Evolutionary conservation across 495 filamentous ascomycete genomes (phyloP).

Genomic region (Glonium stellatum): DNA sequence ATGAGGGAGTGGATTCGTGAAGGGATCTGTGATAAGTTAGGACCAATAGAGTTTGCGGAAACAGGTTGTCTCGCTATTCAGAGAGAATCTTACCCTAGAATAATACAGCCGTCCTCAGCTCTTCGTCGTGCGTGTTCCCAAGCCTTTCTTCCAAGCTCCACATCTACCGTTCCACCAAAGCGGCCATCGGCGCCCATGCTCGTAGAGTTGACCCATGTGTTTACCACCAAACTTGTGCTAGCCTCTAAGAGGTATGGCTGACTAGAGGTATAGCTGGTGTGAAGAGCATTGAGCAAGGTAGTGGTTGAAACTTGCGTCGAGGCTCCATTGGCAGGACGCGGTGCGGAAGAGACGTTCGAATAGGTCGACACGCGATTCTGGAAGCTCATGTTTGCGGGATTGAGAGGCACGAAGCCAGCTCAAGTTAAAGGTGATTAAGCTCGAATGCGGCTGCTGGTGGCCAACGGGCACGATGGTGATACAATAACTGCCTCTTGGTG

Average conservation of each 20-base stretch:
- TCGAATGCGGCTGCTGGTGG: not conserved
- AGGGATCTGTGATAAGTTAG: slow-evolving; percentile 55
- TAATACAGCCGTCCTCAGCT: slow-evolving; percentile 91
- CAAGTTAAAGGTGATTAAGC: not conserved
- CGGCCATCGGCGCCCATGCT: slow-evolving; percentile 58
- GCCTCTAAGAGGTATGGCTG: slow-evolving; percentile 80
- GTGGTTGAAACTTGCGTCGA: slow-evolving; percentile 82
- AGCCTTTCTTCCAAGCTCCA: slow-evolving; percentile 68
- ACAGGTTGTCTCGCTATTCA: no score
- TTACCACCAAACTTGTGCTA: slow-evolving; percentile 88
- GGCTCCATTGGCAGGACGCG: slow-evolving; percentile 45
- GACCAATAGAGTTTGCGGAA: not conserved
- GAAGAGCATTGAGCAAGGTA: slow-evolving; percentile 81
- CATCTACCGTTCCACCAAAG: slow-evolving; percentile 70
- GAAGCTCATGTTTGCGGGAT: slow-evolving; percentile 41
- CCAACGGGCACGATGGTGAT: no score
- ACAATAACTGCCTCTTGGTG: not conserved
- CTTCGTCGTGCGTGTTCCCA: slow-evolving; percentile 96
- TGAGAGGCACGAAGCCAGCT: slow-evolving; percentile 18
- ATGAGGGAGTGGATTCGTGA: slow-evolving; percentile 78
- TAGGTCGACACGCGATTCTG: slow-evolving; percentile 76
- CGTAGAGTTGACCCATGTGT: slow-evolving; percentile 82
- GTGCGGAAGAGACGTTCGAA: slow-evolving; percentile 63
- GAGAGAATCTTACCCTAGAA: slow-evolving; percentile 60
- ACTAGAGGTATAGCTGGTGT: slow-evolving; percentile 77